Base-by-base conservation (phyloP, 441 rosid genomes). In the Caryocar brasiliense region DNA sequence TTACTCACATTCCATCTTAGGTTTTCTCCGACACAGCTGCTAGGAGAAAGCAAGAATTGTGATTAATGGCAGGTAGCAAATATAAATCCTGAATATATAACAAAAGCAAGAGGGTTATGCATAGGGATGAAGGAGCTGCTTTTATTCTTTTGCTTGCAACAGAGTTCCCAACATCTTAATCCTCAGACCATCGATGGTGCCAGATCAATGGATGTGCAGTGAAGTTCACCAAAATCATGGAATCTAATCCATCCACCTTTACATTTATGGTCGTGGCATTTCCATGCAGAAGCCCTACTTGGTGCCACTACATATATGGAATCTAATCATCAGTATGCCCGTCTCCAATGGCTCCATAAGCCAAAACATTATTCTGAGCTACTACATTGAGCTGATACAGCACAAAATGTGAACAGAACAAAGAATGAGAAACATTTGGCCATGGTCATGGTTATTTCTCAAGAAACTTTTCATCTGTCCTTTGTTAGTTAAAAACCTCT, bases 151-250 rank as follows among this genome's bases (percentile, higher is more conserved):
- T 36, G 15, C 13, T 42, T 11, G 54, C 69, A 55, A 37, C 54
- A 1, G 14, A 51, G n/a, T 0, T 66, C 47, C 75, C 78, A 73
- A 72, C 78, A 66, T 0, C 23, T 66, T 43, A 47, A 12, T 40
- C 78, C 78, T 47, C 39, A n/a, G 58, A 7, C 72, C 72, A 56
- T 68, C 58, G 58, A 73, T 7, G 7, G 57, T 62, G n/a, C 78
- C 78, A 21, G 22, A 11, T 2, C 78, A 70, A 43, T 51, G 30
- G 23, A 73, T 62, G 47, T 14, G 5, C 19, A 73, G 67, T 14
- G 5, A 19, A 73, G 67, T 14, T 70, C 67, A 52, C 53, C 32
- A 22, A 66, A 19, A 5, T 66, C 40, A 2, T 61, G 41, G 14
- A 73, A 69, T 27, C 33, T 38, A 30, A 69, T 66, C 75, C 79